A percentile compares a stretch with the other conserved stretches of the same genome.
phyloP scores from a whole-genome alignment of 768 basidiomycete species.

The Lanmaoa pseudosensibilis region DNA sequence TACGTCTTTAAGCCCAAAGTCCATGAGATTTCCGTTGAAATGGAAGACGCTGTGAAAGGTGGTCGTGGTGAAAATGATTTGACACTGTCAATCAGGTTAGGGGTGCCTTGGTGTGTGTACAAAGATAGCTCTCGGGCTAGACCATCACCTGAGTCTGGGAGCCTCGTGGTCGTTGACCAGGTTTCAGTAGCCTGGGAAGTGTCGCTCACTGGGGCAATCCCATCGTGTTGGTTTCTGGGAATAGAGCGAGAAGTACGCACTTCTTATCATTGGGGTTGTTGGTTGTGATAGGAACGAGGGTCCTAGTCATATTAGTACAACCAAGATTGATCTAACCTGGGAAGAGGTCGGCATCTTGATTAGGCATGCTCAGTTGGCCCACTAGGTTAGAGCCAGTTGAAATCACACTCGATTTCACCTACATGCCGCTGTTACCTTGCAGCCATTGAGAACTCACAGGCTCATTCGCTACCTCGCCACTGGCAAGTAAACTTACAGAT shows the following conservation, averaged over 20 bases:
- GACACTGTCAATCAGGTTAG: neutral
- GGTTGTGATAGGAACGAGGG: neutral
- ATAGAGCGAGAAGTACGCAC: neutral
- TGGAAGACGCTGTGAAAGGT: neutral
- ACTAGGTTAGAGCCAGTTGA: neutral
- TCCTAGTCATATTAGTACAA: neutral
- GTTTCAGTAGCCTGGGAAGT: constrained; percentile 22
- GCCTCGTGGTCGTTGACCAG: neutral
- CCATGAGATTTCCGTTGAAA: constrained; percentile 34
- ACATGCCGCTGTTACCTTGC: neutral
- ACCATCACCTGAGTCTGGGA: constrained; percentile 6
- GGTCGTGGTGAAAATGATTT: neutral
- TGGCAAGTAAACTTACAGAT: neutral
- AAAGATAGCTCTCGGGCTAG: constrained; percentile 7
- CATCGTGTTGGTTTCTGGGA: neutral
- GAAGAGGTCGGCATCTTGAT: neutral
- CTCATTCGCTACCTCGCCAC: neutral
- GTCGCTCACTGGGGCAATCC: neutral
- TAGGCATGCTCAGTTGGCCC: neutral
- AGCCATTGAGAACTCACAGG: neutral
- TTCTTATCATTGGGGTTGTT: neutral
- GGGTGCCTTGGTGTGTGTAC: constrained; percentile 2
- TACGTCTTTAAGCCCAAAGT: constrained; percentile 56
- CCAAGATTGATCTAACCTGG: neutral
- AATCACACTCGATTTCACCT: neutral